phyloP scores from a whole-genome alignment of 1,139 yeast genomes.

The Sugiyamaella xylanicola region DNA sequence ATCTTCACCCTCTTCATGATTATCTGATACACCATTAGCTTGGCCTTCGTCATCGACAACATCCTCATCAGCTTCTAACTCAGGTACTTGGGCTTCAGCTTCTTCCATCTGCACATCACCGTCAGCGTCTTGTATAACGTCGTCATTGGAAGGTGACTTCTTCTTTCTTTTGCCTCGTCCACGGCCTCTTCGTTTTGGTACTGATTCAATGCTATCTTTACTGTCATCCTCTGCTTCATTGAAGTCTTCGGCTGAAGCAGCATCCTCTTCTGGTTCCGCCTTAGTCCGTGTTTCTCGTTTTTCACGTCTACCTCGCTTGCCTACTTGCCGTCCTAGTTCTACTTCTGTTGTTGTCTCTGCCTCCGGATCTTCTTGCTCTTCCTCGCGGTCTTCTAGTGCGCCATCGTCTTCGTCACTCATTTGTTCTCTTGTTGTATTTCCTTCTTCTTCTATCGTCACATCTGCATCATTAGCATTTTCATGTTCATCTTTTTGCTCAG shows the following conservation, averaged over 20 bases:
- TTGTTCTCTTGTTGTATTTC: conserved; percentile 22
- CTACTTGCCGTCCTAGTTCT: conserved; percentile 7
- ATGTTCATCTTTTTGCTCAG: not conserved
- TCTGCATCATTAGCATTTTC: conserved; percentile 8
- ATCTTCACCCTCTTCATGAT: conserved; percentile 8
- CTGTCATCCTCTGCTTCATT: conserved; percentile 3
- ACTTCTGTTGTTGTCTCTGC: conserved; percentile 9
- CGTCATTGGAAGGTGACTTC: conserved; percentile 4
- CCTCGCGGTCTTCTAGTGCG: not conserved
- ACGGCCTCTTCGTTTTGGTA: conserved; percentile 9
- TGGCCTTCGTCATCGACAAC: conserved; percentile 22
- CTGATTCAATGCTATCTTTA: not conserved
- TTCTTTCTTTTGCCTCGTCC: conserved; percentile 1
- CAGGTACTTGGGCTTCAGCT: conserved; percentile 8
- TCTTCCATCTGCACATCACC: conserved; percentile 22
- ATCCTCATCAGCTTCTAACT: conserved; percentile 19
- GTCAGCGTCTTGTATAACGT: conserved; percentile 16
- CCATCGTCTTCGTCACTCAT: conserved; percentile 9
- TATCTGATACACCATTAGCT: conserved; percentile 6
- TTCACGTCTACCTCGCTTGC: conserved; percentile 78
- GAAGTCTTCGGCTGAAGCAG: not conserved
- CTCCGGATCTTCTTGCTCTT: conserved; percentile 15
- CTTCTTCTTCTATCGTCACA: conserved; percentile 16
- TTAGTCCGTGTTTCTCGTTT: conserved; percentile 60
- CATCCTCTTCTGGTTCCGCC: not conserved